Evolutionary conservation across 2,329 filamentous ascomycete genomes (phyloP).

Genomic region (Talaromyces sp.): DNA sequence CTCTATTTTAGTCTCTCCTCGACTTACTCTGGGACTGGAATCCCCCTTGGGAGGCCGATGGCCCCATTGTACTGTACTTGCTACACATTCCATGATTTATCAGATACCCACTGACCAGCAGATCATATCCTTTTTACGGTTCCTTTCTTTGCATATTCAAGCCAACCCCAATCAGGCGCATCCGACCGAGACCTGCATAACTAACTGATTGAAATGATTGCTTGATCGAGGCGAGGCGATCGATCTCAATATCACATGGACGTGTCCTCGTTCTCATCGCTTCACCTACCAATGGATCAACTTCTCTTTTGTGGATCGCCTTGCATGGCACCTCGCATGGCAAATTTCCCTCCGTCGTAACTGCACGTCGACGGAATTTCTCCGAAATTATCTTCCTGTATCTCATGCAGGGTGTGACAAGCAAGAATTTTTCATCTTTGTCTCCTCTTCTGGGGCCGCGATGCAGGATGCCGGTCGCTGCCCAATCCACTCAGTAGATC

Average conservation of each 20-base stretch:
- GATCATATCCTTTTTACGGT: background rate
- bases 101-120: background rate
- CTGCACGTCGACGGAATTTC: background rate
- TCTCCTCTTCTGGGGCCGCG: background rate
- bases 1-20: background rate
- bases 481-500: background rate
- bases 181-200: background rate
- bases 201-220: background rate
- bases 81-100: background rate
- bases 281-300: too few relatives aligned
- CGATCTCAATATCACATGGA: background rate
- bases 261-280: background rate
- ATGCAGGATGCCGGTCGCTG: background rate
- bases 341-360: background rate
- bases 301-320: background rate
- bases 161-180: background rate
- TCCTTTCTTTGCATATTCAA: background rate
- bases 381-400: background rate
- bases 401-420: background rate
- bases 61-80: background rate
- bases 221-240: background rate
- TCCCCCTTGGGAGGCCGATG: background rate
- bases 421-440: background rate
- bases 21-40: background rate
- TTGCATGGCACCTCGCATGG: slow-evolving; percentile 8